phyloP scores from a whole-genome alignment of 2,329 filamentous ascomycete species.

The Cryphonectria carpinicola region DNA sequence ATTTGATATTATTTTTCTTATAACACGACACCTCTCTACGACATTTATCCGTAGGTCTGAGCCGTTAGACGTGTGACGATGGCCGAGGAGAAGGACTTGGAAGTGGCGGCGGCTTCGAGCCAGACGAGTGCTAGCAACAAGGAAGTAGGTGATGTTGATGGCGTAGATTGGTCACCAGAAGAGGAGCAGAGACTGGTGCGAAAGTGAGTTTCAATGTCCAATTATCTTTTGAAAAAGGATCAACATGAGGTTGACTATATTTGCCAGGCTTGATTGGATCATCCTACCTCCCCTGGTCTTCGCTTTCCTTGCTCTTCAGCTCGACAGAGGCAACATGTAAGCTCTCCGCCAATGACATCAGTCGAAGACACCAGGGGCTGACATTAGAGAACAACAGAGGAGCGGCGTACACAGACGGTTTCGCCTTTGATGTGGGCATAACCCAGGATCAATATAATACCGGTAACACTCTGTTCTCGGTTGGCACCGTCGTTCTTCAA shows the following conservation, averaged over 20 bases:
- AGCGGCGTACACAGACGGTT: conserved; percentile 56
- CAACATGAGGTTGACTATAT: not conserved
- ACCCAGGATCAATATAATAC: conserved; percentile 56
- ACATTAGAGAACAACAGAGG: conserved; percentile 31
- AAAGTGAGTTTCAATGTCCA: conserved; percentile 12
- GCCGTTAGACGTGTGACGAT: not conserved
- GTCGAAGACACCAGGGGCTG: not conserved
- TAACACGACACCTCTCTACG: not conserved
- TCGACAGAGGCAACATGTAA: conserved; percentile 29
- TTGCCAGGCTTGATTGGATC: conserved; percentile 25
- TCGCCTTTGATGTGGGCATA: conserved; percentile 52
- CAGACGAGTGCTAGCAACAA: conserved; percentile 19
- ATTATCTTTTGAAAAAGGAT: not conserved
- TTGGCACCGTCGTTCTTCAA: conserved; percentile 53
- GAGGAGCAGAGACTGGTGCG: conserved; percentile 23
- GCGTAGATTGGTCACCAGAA: conserved; percentile 22
- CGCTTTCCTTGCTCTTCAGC: conserved; percentile 28
- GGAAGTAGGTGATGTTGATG: not conserved
- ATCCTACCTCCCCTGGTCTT: conserved; percentile 26
- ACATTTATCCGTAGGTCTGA: not conserved
- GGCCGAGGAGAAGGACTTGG: conserved; percentile 15
- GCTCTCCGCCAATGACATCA: not conserved
- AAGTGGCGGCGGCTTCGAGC: conserved; percentile 14
- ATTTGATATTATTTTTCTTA: not conserved
- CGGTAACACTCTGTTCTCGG: conserved; percentile 54